Percentiles rank a stretch among this genome's conserved stretches.
phyloP scores from a whole-genome alignment of 2,329 filamentous ascomycete species.

The Pseudogymnoascus sp. region DNA sequence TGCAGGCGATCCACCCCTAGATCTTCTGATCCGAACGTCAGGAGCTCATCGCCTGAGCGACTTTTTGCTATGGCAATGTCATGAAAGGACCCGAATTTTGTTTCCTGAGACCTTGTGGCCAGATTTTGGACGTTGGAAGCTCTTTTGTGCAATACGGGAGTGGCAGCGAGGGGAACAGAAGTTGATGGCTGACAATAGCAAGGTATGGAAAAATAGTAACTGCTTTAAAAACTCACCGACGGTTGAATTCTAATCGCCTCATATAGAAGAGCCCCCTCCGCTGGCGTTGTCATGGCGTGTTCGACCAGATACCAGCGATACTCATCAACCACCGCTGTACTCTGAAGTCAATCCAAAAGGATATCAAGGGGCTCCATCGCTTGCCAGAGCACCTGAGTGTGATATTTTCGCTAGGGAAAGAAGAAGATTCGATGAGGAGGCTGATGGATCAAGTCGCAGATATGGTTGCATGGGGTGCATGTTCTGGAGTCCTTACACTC shows the following conservation, averaged over 20 bases:
- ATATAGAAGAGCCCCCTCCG: background rate
- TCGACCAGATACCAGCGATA: background rate
- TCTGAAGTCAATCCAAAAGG: background rate
- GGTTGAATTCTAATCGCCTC: background rate
- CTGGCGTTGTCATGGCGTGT: background rate
- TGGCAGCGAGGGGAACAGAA: background rate
- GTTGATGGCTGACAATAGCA: background rate
- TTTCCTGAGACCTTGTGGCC: background rate
- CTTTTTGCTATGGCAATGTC: conserved; percentile 96
- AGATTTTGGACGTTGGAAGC: background rate
- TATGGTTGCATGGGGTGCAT: background rate
- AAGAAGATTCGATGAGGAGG: background rate
- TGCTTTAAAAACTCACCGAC: background rate
- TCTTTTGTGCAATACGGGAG: background rate
- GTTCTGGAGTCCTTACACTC: background rate
- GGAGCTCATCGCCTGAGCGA: conserved; percentile 84
- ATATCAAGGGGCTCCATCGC: background rate
- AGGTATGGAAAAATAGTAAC: background rate
- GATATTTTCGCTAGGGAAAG: background rate
- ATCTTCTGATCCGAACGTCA: conserved; percentile 81
- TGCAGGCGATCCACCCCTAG: conserved; percentile 70
- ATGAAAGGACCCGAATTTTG: conserved; percentile 48
- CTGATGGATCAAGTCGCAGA: background rate
- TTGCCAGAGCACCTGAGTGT: background rate
- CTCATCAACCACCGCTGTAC: background rate